Base-by-base conservation (phyloP, 495 filamentous ascomycete species). In the Daldinia concentrica region DNA sequence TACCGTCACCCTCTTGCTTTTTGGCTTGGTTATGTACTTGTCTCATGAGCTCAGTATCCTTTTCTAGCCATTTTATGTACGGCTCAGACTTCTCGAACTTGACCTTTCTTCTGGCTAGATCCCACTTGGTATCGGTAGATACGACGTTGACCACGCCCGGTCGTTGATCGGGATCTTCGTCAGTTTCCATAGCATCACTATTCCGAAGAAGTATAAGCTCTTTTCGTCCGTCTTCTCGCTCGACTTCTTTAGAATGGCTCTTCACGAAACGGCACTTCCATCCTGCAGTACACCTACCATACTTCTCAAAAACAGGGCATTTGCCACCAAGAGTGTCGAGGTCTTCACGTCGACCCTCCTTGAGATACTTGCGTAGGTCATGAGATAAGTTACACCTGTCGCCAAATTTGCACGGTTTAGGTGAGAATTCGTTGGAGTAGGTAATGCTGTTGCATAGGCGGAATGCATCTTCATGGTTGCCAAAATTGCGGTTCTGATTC, bases 191-290 rank as follows among this genome's bases (percentile, higher is more conserved):
- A 14, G 64, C n/a, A 62, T 81, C 54, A 29, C 78, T 66, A 52
- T 79, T 80, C 14, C 77, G 80, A 37, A 91, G 71, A 37, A 98
- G 85, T 8, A 94, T 81, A 37, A 99, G 82, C 78, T 98, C 95
- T 62, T 90, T 92, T 64, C 86, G 86, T 6, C 93, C 94, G 77
- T 95, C 93, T 52, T 87, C 87, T 6, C 81, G 87, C 57, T 90
- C 86, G 27, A 91, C 78, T 79, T 97, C 93, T 57, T 88, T 84
- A 66, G 90, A 92, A 78, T 99, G 95, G 39, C 91, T 93, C 57
- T 83, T 84, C 15, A 92, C 90, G 74, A 97, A 93, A 12, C 95
- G 92, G 77, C 95, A 99, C 74, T 91, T 96, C 94, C 94, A 99
- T 1, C 95, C 95, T 15, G 89, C 86, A 58, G 82, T 80, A 73